phyloP scores from a whole-genome alignment of 345 rosid species.

The Litchi chinensis region DNA sequence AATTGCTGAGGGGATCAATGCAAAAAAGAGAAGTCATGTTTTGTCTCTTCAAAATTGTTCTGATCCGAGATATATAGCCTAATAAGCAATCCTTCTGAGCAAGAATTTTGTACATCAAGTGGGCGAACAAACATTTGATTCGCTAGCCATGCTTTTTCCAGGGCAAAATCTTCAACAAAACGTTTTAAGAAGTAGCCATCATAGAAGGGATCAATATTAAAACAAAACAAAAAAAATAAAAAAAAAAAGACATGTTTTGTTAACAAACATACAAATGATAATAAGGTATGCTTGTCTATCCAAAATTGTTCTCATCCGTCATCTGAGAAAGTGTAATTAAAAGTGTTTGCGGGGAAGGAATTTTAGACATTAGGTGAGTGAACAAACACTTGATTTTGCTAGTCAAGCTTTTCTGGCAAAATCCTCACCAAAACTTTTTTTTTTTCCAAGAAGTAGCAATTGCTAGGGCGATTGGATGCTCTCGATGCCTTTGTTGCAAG shows the following conservation, averaged over 20 bases:
- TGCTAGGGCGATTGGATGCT: slow-evolving; percentile 27
- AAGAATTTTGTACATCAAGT: not conserved
- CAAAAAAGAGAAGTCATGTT: too few species aligned
- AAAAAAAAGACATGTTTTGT: too few species aligned
- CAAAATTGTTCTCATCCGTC: not conserved
- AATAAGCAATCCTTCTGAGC: not conserved
- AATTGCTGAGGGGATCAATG: too few species aligned
- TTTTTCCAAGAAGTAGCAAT: not conserved
- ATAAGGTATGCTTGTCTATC: too few species aligned
- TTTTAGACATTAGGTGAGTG: too few species aligned
- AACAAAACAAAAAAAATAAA: too few species aligned
- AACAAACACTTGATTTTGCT: too few species aligned
- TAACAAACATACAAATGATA: too few species aligned
- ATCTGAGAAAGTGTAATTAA: too few species aligned
- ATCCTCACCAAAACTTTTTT: slow-evolving; percentile 22
- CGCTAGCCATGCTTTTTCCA: slow-evolving; percentile 15
- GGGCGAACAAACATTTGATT: not conserved
- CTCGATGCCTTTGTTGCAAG: slow-evolving; percentile 6
- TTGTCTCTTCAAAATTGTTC: not conserved
- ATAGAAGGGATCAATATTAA: not conserved
- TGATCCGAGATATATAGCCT: too few species aligned
- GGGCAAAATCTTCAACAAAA: slow-evolving; percentile 31
- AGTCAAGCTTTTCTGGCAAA: slow-evolving; percentile 12
- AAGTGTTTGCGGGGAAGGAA: not conserved
- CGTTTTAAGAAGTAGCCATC: not conserved